These are phyloP conservation scores for Niveomyces coronatus DNA, from an alignment of 2,329 filamentous ascomycete species.

Conservation along the genomic window DNA sequence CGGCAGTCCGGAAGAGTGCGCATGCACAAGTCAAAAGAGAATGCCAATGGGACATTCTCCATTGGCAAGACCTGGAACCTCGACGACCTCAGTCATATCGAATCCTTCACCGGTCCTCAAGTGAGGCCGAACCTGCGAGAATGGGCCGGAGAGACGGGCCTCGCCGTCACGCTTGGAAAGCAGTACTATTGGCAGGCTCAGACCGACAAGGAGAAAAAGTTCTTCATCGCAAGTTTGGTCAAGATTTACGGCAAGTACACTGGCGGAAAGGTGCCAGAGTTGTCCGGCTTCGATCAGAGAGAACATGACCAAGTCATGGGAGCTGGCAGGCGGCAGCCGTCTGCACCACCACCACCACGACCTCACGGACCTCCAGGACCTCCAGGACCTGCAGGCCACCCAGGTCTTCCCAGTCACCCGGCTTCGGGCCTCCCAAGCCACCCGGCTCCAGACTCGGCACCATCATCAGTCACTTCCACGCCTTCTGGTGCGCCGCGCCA, in stretches of 20 bases:
- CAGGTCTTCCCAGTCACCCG: too few species aligned
- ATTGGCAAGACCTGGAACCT: constrained; percentile 98
- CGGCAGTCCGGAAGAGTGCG: constrained; percentile 85
- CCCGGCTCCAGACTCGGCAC: constrained; percentile 6
- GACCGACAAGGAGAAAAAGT: constrained; percentile 93
- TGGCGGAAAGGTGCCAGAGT: constrained; percentile 66
- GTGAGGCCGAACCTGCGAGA: constrained; percentile 50
- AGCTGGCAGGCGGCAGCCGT: constrained; percentile 34
- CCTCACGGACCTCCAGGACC: constrained; percentile 9
- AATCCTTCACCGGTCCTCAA: constrained; percentile 62
- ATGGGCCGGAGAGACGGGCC: constrained; percentile 78
- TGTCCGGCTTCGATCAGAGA: constrained; percentile 71
- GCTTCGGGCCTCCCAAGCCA: too few species aligned
- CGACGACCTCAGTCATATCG: constrained; percentile 75
- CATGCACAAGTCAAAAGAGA: constrained; percentile 95
- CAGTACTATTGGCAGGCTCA: constrained; percentile 96
- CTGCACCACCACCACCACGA: constrained; percentile 20
- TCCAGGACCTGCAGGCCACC: constrained; percentile 1
- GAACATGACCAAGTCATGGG: constrained; percentile 70
- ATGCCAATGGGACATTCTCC: constrained; percentile 85
- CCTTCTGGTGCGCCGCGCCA: constrained; percentile 3
- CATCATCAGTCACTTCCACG: not conserved
- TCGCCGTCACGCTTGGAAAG: constrained; percentile 81
- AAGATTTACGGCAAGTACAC: constrained; percentile 98
- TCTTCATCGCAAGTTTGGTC: constrained; percentile 91